Percentiles rank a stretch among this genome's conserved stretches.
Evolutionary conservation across 345 rosid species (phyloP).

Genomic region (Cardamine chenopodiifolia): DNA sequence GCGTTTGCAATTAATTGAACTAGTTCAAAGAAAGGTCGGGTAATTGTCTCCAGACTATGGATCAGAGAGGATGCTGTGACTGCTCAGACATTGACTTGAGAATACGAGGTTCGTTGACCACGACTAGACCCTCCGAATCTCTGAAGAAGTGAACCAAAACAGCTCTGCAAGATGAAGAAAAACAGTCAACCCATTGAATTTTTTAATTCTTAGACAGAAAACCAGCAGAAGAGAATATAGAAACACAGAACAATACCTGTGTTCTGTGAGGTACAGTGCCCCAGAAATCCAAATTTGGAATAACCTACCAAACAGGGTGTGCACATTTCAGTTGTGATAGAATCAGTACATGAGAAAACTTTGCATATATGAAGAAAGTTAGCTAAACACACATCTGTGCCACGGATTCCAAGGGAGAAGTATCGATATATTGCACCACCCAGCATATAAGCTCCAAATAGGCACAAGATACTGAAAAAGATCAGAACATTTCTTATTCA

Average conservation of each 20-base stretch:
- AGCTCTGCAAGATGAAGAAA: constrained; percentile 53
- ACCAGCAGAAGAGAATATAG: not conserved
- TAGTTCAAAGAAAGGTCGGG: not conserved
- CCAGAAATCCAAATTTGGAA: constrained; percentile 90
- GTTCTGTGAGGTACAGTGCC: constrained; percentile 67
- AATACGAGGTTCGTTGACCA: constrained; percentile 62
- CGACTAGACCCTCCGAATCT: constrained; percentile 64
- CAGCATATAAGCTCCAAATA: constrained; percentile 79
- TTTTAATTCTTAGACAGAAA: not conserved
- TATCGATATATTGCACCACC: constrained; percentile 74
- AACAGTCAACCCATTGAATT: not conserved
- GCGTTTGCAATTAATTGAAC: not conserved
- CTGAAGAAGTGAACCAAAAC: constrained; percentile 54
- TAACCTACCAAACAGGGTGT: constrained; percentile 51
- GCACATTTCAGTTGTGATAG: not conserved
- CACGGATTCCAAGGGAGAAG: constrained; percentile 68
- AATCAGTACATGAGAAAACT: constrained; percentile 23
- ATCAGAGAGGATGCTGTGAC: constrained; percentile 31
- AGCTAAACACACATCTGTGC: constrained; percentile 63
- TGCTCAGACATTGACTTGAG: constrained; percentile 68
- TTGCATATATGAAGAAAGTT: constrained; percentile 1
- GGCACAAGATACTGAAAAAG: constrained; percentile 60
- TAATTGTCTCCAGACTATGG: constrained; percentile 11
- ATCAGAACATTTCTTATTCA: constrained; percentile 25
- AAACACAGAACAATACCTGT: constrained; percentile 54